A percentile compares a stretch with the other conserved stretches of the same genome.
These are phyloP conservation scores for Alloteropsis angusta DNA, from an alignment of 202 grass and related monocot genomes.

Conservation along the genomic window DNA sequence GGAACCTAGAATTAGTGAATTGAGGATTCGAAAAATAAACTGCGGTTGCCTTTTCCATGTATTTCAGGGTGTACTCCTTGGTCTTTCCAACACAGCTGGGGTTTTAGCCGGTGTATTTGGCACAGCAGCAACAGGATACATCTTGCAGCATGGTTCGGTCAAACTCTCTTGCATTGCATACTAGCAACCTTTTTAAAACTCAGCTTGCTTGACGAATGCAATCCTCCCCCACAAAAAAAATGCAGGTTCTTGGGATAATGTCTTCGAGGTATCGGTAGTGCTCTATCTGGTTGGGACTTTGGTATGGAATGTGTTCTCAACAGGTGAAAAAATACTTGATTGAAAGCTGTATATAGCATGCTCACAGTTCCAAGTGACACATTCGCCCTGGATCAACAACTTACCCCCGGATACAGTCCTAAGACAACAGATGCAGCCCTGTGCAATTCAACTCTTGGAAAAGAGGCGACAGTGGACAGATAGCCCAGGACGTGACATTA, in stretches of 20 bases:
- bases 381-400: neutral
- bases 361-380: neutral
- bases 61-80: slow-evolving; percentile 79
- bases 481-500: neutral
- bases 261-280: slow-evolving; percentile 72
- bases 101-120: slow-evolving; percentile 95
- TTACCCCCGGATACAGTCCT: slow-evolving; percentile 3
- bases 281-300: slow-evolving; percentile 85
- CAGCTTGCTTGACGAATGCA: neutral
- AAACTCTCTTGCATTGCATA: neutral
- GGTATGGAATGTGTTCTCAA: slow-evolving; percentile 94
- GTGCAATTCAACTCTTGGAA: slow-evolving; percentile 20
- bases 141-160: slow-evolving; percentile 75
- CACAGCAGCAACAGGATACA: slow-evolving; percentile 86
- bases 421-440: neutral
- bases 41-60: neutral
- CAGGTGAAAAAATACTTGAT: slow-evolving; percentile 88
- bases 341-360: slow-evolving; percentile 36
- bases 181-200: neutral
- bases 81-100: slow-evolving; percentile 92
- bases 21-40: slow-evolving; percentile 2
- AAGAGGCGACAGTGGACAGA: slow-evolving; percentile 6
- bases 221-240: neutral
- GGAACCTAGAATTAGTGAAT: neutral
- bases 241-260: slow-evolving; percentile 94